phyloP scores from a whole-genome alignment of 768 basidiomycete genomes.

The Leccinum subtestaceum region DNA sequence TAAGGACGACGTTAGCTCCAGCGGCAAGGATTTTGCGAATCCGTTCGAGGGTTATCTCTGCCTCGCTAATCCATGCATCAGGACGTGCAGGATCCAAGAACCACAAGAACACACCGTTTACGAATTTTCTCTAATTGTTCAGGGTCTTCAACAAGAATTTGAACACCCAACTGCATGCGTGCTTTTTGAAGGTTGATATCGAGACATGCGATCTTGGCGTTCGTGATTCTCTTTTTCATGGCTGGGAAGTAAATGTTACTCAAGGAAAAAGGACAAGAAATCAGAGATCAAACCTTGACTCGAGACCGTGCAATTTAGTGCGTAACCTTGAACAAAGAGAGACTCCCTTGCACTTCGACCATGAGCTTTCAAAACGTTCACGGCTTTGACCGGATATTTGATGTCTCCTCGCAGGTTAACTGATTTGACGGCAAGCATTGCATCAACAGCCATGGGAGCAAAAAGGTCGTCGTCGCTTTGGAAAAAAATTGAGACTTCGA shows the following conservation, averaged over 20 bases:
- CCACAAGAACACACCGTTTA: conserved; percentile 57
- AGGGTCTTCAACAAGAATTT: conserved; percentile 96
- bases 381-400: conserved; percentile 99
- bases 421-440: conserved; percentile 96
- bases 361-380: conserved; percentile 97
- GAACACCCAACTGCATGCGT: conserved; percentile 96
- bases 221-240: conserved; percentile 92
- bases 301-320: conserved; percentile 96
- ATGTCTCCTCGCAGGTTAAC: conserved; percentile 92
- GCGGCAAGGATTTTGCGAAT: conserved; percentile 94
- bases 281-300: conserved; percentile 77
- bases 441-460: conserved; percentile 98
- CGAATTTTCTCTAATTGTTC: conserved; percentile 95
- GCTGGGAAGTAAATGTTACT: conserved; percentile 45
- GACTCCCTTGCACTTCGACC: conserved; percentile 95
- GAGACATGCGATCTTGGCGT: conserved; percentile 96
- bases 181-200: conserved; percentile 97
- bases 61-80: conserved; percentile 60
- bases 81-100: background rate
- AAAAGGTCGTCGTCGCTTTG: conserved; percentile 94
- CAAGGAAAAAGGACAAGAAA: background rate
- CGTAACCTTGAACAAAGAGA: conserved; percentile 92
- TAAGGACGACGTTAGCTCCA: conserved; percentile 95
- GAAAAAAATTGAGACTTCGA: conserved; percentile 2
- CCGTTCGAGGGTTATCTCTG: conserved; percentile 93